Conservation (phyloP, 2,329 filamentous ascomycete species). For the Cordyceps javanica region DNA sequence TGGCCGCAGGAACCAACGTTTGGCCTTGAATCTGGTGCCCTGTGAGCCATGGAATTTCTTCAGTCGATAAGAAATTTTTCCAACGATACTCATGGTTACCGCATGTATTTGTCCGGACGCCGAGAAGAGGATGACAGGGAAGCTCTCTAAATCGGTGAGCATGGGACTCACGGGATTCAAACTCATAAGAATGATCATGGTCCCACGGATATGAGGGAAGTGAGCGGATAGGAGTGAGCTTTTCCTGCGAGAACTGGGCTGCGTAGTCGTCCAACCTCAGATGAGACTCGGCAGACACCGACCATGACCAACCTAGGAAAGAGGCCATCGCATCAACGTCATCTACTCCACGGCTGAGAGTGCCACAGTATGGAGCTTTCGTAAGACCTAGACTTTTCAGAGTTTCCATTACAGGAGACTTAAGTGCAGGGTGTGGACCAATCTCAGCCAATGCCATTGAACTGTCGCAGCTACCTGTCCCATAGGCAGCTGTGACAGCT, state of each 20-base stretch:
- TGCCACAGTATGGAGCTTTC: not conserved
- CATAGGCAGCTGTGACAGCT: not conserved
- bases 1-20: slow-evolving; percentile 32
- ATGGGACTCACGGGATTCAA: not conserved
- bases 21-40: slow-evolving; percentile 38
- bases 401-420: slow-evolving; percentile 25
- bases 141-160: not conserved
- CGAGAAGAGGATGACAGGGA: not conserved
- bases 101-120: not conserved
- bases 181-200: not conserved
- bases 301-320: not conserved
- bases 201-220: slow-evolving; percentile 10
- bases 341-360: not conserved
- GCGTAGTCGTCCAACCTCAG: not conserved
- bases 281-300: not conserved
- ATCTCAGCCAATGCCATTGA: not conserved
- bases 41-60: slow-evolving; percentile 30
- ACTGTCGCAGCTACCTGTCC: not conserved
- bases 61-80: slow-evolving; percentile 15
- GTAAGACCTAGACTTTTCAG: slow-evolving; percentile 13
- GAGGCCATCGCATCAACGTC: not conserved
- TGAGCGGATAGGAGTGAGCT: not conserved
- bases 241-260: not conserved
- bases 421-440: slow-evolving; percentile 24
- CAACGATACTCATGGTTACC: slow-evolving; percentile 12